Conservation (phyloP, 768 basidiomycete species). For the Termitomyces eurrhizus region DNA sequence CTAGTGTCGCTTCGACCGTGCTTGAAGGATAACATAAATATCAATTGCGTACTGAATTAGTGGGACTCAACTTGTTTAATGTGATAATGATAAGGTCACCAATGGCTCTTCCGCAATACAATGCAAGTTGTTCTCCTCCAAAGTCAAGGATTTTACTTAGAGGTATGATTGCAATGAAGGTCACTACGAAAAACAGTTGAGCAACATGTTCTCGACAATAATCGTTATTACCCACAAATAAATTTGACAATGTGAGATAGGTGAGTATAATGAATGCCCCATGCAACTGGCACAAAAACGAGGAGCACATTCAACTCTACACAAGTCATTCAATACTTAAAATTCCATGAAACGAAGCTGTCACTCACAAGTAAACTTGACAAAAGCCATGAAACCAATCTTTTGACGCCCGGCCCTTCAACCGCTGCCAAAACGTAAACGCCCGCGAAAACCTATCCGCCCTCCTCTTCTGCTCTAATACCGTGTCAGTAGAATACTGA, state of each 20-base stretch:
- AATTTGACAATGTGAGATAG: constrained; percentile 22
- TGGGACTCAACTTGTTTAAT: constrained; percentile 39
- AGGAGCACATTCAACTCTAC: constrained; percentile 39
- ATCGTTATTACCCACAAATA: constrained; percentile 9
- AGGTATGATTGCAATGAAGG: constrained; percentile 46
- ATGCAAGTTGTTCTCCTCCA: constrained; percentile 45
- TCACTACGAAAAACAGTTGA: constrained; percentile 28
- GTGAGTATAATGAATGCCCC: constrained; percentile 31
- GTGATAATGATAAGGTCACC: constrained; percentile 50
- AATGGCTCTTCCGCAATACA: constrained; percentile 45
- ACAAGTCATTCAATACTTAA: background rate
- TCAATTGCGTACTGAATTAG: background rate
- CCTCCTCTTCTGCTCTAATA: constrained; percentile 1
- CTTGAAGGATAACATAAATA: constrained; percentile 20
- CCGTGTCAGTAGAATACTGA: constrained; percentile 15
- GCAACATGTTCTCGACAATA: background rate
- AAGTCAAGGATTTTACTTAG: constrained; percentile 48
- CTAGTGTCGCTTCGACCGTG: constrained; percentile 45
- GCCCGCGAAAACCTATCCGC: constrained; percentile 7
- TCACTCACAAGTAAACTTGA: constrained; percentile 31
- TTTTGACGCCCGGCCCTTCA: constrained; percentile 20
- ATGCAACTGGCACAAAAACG: constrained; percentile 37
- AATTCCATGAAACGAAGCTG: background rate
- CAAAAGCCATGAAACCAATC: constrained; percentile 29
- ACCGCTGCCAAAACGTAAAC: constrained; percentile 21